Base-by-base conservation (phyloP, 768 basidiomycete species). In the Daedaleopsis sinensis region DNA sequence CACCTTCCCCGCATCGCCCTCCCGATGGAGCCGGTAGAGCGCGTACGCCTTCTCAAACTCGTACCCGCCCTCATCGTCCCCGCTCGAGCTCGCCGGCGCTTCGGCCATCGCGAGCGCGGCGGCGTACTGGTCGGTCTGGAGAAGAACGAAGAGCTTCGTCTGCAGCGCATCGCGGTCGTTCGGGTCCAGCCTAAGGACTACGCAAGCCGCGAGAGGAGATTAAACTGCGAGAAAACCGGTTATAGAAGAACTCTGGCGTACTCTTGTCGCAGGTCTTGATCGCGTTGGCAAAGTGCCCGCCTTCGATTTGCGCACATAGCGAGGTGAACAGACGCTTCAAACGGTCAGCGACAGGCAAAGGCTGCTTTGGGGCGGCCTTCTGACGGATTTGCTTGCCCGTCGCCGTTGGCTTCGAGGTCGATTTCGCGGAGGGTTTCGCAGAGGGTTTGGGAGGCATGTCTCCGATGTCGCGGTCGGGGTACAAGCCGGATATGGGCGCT, bases 231-330 rank as follows among this genome's bases (percentile, higher is more conserved):
- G 19, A 7, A 57, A 48, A 54, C 43, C 53, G 48, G 35, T 51
- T 32, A 57, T 12, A 11, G 1, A 11, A 32, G 21, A 36, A 46
- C 19, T 19, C 46, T 1, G 24, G 79, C 86, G 59, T 68, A 93
- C 95, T 90, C 79, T 93, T 94, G 75, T 94, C 89, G 78, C 93
- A 95, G 64, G 94, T 95, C 82, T 89, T 93, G 70, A 94, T 82
- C 27, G 93, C 94, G 68, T 93, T 94, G 47, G 77, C 74, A 71
- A 93, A 88, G 76, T 95, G 87, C 1, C 90, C 91, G n/a, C 90
- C 93, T 63, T 96, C 93, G 67, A 96, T 88, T 72, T 96, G 95
- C 11, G 91, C 90, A 71, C 86, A 89, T 4, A 97, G 77, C 42
- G 91, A 90, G 52, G 84, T 86, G 75, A 91, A 94, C 54, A 91